Base-by-base conservation (phyloP, 352 stramenopile genomes). In the Saprolegnia diclina region DNA sequence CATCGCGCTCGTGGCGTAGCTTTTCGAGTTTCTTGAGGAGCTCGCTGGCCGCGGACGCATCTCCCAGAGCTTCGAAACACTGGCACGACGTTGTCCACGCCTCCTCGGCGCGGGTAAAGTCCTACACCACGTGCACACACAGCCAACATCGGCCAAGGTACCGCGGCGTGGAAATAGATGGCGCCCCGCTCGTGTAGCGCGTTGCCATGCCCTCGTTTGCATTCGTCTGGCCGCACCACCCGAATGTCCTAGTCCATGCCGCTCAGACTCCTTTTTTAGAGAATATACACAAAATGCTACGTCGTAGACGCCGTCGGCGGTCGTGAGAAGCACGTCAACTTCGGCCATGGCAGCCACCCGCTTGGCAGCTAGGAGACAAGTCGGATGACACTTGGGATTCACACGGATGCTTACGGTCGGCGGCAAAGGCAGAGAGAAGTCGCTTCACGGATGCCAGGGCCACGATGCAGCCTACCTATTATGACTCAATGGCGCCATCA, bases 401-500 rank as follows among this genome's bases (percentile, higher is more conserved):
- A 22, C 5, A 24, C 35, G 32, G 18, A 59, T 5, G 29, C 29
- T 13, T 37, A 57, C 35, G 22, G 14, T n/a, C 19, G 14, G 62
- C 19, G 16, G 59, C 55, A 18, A 21, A 29, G 53, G 53, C 62
- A 14, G 26, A 38, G 22, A 67, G 40, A 18, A 67, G 50, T 9
- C 62, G 62, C 37, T 67, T 67, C n/a, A 67, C 21, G 6, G 29
- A 44, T 59, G 62, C 62, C 45, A 67, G 13, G 11, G 62, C 18
- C 18, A 67, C 62, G 57, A 56, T 38, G n/a, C 62, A 67, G 16
- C 18, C 62, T 67, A 35, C 19, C 29, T 0, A 19, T 19, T 59
- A 7, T n/a, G 37, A 35, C 29, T 5, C 5, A 35, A 48, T 24
- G 26, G n/a, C 18, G 59, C 24, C 16, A 19, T 16, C 50, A 14